Conservation (phyloP, 495 filamentous ascomycete genomes). For the Penicillium cinerascens region DNA sequence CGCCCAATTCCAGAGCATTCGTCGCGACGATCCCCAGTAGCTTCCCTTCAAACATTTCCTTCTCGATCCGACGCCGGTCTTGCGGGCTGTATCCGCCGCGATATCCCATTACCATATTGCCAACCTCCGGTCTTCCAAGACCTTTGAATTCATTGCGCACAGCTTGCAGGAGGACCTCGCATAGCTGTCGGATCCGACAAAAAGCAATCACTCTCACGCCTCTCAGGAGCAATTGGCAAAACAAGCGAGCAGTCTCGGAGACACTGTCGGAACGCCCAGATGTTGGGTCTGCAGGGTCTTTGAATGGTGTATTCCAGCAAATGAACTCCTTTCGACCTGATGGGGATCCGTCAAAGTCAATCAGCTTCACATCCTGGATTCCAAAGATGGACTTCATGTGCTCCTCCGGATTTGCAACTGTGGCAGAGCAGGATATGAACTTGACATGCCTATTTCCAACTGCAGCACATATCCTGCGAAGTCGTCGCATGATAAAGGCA, state of each 20-base stretch:
- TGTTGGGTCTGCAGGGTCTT: slow-evolving; percentile 80
- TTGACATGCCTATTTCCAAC: slow-evolving; percentile 84
- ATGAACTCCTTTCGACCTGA: slow-evolving; percentile 93
- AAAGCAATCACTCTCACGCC: slow-evolving; percentile 95
- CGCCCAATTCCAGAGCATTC: slow-evolving; percentile 85
- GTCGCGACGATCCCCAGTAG: slow-evolving; percentile 92
- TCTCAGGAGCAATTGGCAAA: slow-evolving; percentile 83
- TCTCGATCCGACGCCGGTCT: slow-evolving; percentile 85
- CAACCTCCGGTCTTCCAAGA: slow-evolving; percentile 70
- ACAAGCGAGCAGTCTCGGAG: slow-evolving; percentile 79
- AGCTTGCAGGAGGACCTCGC: slow-evolving; percentile 78
- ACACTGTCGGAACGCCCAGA: slow-evolving; percentile 82
- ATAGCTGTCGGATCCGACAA: slow-evolving; percentile 79
- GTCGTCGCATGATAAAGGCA: slow-evolving; percentile 87
- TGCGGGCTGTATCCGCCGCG: slow-evolving; percentile 94
- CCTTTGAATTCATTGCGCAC: slow-evolving; percentile 71
- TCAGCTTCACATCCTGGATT: slow-evolving; percentile 70
- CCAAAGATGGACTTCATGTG: slow-evolving; percentile 95
- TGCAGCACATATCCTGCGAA: slow-evolving; percentile 85
- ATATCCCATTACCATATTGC: slow-evolving; percentile 87
- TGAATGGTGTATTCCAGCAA: slow-evolving; percentile 97
- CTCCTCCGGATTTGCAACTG: slow-evolving; percentile 87
- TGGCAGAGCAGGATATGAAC: slow-evolving; percentile 97
- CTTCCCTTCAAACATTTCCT: slow-evolving; percentile 95
- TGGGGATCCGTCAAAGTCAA: slow-evolving; percentile 91